Percentiles rank a stretch among this genome's conserved stretches.
These are phyloP conservation scores for Allium sativum DNA, from an alignment of 106 monocot genomes.

Conservation along the genomic window DNA sequence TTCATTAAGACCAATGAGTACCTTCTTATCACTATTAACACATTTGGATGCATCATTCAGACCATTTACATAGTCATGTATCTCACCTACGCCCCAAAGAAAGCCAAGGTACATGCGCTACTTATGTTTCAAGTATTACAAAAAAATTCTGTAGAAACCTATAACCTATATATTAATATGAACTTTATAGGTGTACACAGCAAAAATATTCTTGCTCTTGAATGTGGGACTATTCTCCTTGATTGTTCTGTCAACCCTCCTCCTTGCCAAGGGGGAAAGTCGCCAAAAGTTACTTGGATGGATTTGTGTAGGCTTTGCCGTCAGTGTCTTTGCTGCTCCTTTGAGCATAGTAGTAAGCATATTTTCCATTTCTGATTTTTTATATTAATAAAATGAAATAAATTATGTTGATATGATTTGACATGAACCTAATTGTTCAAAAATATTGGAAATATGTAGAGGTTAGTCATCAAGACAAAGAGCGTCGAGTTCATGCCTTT, in stretches of 20 bases:
- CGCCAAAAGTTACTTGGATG: slow-evolving; percentile 33
- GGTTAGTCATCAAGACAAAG: slow-evolving; percentile 43
- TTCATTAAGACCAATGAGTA: too few relatives aligned
- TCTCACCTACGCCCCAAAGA: too few relatives aligned
- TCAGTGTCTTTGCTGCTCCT: slow-evolving; percentile 55
- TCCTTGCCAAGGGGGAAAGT: slow-evolving; percentile 9
- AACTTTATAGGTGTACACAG: too few relatives aligned
- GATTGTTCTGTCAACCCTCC: slow-evolving; percentile 29
- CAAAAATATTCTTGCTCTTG: slow-evolving; percentile 15
- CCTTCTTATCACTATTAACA: too few relatives aligned
- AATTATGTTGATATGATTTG: neutral
- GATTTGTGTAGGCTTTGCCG: slow-evolving; percentile 46
- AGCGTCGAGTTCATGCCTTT: slow-evolving; percentile 70
- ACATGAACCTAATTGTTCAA: neutral
- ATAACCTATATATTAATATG: neutral
- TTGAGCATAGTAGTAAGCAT: slow-evolving; percentile 44
- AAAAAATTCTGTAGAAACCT: neutral
- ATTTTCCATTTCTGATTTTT: neutral
- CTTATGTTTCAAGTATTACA: neutral
- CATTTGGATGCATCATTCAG: too few relatives aligned
- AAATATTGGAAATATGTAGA: slow-evolving; percentile 15
- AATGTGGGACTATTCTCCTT: slow-evolving; percentile 33
- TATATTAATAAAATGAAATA: neutral
- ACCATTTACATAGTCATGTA: too few relatives aligned
- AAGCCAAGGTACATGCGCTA: too few relatives aligned